Evolutionary conservation across 495 filamentous ascomycete genomes (phyloP), one percentile per base, ranked within the genome.

Genomic region (Penicillium ochrochloron): DNA sequence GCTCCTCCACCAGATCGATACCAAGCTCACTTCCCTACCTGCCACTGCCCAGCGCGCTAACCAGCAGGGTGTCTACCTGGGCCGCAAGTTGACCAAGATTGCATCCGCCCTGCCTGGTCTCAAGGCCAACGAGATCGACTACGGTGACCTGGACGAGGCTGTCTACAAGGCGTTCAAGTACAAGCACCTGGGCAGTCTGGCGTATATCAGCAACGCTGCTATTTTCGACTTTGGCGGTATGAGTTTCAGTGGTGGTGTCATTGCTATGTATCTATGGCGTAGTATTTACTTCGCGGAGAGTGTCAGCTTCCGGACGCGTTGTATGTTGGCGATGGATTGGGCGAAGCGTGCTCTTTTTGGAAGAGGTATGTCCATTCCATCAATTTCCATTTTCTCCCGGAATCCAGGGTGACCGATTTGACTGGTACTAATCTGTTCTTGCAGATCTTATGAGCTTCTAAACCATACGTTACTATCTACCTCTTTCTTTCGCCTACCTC

Each of bases 221-320:
- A 89, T 99, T 46, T 97, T 99, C 69, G 96, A 99, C 70, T 83
- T 92, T 35, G 84, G 84, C 51, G 96, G 94, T 0, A 82, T 91
- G 82, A 90, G 83, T 61, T 84, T 96, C 62, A 86, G 84, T 1
- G 96, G 96, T 29, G 96, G 96, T 2, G 73, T 99, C 60, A 81
- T 97, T 82, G 95, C 92, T 12, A 93, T 98, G 69, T 99, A 99
- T 77, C 85, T 97, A 58, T 99, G 96, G 96, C 81, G 94, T 50
- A 94, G 92, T 68, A 89, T 97, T 35, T 99, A 99, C 78, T 98
- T 99, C 78, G 93, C 96, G 21, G 92, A 99, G 84, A 97, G 93
- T 76, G 96, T 99, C 46, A 97, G 93, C 73, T 83, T 97, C 54
- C 80, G 96, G 71, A 99, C 96, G 48, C 84, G 95, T 60, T 83